Base-by-base conservation (phyloP, 2,329 filamentous ascomycete species). In the Diaporthe citri region DNA sequence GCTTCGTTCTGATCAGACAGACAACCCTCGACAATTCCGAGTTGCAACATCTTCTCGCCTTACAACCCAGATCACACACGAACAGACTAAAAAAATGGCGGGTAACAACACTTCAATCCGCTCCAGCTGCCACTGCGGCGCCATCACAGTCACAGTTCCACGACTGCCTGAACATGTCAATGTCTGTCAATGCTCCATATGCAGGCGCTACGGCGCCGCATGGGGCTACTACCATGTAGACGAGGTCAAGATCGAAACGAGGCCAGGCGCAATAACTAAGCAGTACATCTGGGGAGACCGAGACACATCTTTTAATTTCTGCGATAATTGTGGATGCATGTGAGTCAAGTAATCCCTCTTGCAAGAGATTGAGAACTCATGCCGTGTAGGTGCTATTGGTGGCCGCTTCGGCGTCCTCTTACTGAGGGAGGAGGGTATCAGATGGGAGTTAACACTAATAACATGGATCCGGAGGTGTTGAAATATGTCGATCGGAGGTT, bases 141-240 rank as follows among this genome's bases (percentile, higher is more conserved):
- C 78, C 70, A 78, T 81, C 71, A 72, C 74, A 31, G 56, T 81
- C 60, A 81, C 77, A 34, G 79, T 79, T 48, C 79, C 78, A 43
- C 76, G 76, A 28, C 78, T 73, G 64, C 78, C 77, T 39, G 77
- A 79, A 62, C 57, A 77, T 36, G 71, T 77, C 75, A 76, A 77
- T 71, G 77, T 77, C 71, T 82, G 80, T 71, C 80, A 78, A 73
- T 82, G 80, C 76, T 76, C 77, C 57, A 77, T 82, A 73, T 82
- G 80, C 75, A 75, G 80, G 17, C 80, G 80, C 74, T 82, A 82
- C 76, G 80, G 75, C 39, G 80, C 79, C n/a, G 77, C 78, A 36
- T 82, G 80, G 80, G 79, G 72, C 10, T 82, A 82, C 77, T 82
- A 82, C 77, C 72, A 77, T 1, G 60, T 78, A 10, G 76, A 75